Base-by-base conservation (phyloP, 192 early-diverging fungal genomes). In the Dissophora ornata region DNA sequence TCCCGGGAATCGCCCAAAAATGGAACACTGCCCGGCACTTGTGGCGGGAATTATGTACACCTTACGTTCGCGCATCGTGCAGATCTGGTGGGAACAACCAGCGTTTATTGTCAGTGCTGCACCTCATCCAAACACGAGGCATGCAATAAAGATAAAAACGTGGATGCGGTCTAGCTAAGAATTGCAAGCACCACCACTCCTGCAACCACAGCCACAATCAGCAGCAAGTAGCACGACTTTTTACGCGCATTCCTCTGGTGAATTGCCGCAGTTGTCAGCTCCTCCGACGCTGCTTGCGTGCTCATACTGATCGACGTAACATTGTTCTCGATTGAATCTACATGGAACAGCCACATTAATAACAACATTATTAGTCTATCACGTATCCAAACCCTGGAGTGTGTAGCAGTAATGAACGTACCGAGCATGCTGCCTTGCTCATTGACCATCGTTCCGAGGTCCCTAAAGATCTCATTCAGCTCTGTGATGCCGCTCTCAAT, bases 391-490 rank as follows among this genome's bases (percentile, higher is more conserved):
- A 55, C 46, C 29, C 19, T 8, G 53, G 41, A 46, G 13, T 63
- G 30, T 7, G 56, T 30, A 64, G 28, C 12, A 28, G 21, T 2
- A 44, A 26, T 10, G 19, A n/a, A 74, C 84, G 57, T 84, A 95
- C 94, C 89, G 11, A 99, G 81, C 66, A 95, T 87, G 58, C 90
- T 91, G 66, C 95, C 93, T 86, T 99, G 97, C 75, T 99, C 97
- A 26, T 94, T 93, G n/a, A 99, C 97, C 62, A 99, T 87, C 4
- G 95, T 96, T 0, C 95, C 95, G 44, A 99, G 71, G 83, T 98
- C 96, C 57, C 96, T 81, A 79, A 99, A 99, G 61, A 99, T 95
- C 78, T 98, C 96, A 79, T 98, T 99, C 19, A 99, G 84, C 70
- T 98, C 95, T 5, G 86, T 88, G 48, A 98, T 98, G 22, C 93